phyloP scores from a whole-genome alignment of 2,329 filamentous ascomycete genomes.

The Fusarium stilboides region DNA sequence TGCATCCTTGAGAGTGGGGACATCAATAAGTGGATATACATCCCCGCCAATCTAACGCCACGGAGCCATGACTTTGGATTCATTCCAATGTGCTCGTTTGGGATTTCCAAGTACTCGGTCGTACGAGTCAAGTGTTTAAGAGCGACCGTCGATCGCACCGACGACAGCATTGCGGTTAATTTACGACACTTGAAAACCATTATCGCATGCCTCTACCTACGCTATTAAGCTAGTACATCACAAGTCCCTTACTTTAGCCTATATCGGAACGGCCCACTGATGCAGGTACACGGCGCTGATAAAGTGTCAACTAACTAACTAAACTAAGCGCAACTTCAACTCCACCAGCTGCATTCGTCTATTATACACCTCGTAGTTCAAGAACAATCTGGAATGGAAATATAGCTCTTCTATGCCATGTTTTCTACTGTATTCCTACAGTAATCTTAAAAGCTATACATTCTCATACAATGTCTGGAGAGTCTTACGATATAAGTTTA shows the following conservation, averaged over 20 bases:
- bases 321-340: slow-evolving; percentile 8
- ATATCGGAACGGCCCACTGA: slow-evolving; percentile 33
- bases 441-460: too few species aligned
- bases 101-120: too few species aligned
- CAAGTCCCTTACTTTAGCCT: slow-evolving; percentile 27
- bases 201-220: neutral
- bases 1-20: slow-evolving; percentile 21
- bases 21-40: slow-evolving; percentile 35
- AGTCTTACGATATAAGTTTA: too few species aligned
- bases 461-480: too few species aligned
- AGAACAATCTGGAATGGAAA: neutral
- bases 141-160: too few species aligned
- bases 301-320: slow-evolving; percentile 27
- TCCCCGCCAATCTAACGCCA: slow-evolving; percentile 44
- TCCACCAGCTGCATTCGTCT: slow-evolving; percentile 27
- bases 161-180: too few species aligned
- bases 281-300: slow-evolving; percentile 42
- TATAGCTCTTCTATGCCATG: too few species aligned
- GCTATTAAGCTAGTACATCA: neutral
- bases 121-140: too few species aligned
- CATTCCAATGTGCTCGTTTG: neutral
- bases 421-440: too few species aligned
- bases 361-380: neutral
- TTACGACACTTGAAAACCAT: too few species aligned
- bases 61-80: slow-evolving; percentile 29